Conservation (phyloP, 176 grass and related monocot species). For the Panicum miliaceum region DNA sequence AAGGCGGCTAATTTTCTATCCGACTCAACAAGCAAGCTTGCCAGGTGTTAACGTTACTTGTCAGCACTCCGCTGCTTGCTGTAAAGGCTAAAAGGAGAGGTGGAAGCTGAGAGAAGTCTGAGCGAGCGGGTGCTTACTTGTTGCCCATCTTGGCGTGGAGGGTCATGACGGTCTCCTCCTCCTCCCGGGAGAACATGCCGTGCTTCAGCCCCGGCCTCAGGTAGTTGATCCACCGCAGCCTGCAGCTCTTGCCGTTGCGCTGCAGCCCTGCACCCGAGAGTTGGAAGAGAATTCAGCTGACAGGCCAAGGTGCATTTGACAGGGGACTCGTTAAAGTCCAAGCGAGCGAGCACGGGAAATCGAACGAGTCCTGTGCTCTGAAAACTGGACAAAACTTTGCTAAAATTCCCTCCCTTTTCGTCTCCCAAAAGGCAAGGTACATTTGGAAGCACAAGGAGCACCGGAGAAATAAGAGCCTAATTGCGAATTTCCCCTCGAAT, state of each 20-base stretch:
- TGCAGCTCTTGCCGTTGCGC: constrained; percentile 96
- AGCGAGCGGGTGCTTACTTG: constrained; percentile 68
- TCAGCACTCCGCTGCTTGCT: constrained; percentile 18
- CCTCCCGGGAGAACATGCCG: constrained; percentile 69
- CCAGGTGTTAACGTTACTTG: constrained; percentile 18
- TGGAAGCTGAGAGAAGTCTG: constrained; percentile 30
- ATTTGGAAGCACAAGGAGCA: constrained; percentile 28
- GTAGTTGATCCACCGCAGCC: constrained; percentile 98
- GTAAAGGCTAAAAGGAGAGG: constrained; percentile 19
- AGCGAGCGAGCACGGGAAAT: not conserved
- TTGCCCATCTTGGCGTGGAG: constrained; percentile 80
- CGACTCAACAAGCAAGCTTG: not conserved
- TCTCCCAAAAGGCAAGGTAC: constrained; percentile 13
- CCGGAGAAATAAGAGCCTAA: not conserved
- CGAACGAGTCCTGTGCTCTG: not conserved
- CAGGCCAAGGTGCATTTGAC: constrained; percentile 45
- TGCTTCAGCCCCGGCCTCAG: constrained; percentile 93
- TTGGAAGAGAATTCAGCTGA: constrained; percentile 24
- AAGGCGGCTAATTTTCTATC: not conserved
- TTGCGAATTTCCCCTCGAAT: not conserved
- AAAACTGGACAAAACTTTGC: not conserved
- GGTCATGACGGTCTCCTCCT: constrained; percentile 67
- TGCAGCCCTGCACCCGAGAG: constrained; percentile 60
- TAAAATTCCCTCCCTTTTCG: not conserved
- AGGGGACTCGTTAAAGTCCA: not conserved